Percentiles rank a stretch among this genome's conserved stretches.
Evolutionary conservation across 495 filamentous ascomycete genomes (phyloP).

Genomic region (Chaetomium tenue): DNA sequence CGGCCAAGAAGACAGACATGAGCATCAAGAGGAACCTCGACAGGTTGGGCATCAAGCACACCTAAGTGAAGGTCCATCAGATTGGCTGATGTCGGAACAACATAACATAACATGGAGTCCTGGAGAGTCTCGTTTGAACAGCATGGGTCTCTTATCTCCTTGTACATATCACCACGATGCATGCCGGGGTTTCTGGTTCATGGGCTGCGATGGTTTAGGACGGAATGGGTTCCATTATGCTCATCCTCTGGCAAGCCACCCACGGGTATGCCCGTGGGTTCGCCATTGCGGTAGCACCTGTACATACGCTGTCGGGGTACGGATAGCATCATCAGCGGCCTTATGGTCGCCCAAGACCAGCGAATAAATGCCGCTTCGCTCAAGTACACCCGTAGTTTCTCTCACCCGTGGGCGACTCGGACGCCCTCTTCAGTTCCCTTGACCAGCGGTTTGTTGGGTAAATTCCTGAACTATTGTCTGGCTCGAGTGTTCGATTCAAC

Average conservation of each 20-base stretch:
- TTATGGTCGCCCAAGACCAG: neutral
- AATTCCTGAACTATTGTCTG: too few relatives aligned
- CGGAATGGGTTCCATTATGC: neutral
- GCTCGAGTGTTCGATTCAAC: too few relatives aligned
- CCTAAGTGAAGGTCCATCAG: slow-evolving; percentile 10
- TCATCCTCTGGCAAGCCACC: neutral
- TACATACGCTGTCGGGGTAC: neutral
- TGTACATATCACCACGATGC: slow-evolving; percentile 9
- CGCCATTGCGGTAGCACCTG: neutral
- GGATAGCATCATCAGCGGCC: neutral
- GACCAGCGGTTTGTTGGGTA: too few relatives aligned
- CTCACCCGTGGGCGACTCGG: too few relatives aligned
- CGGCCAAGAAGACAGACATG: slow-evolving; percentile 42
- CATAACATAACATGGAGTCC: neutral
- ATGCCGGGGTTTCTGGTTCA: neutral
- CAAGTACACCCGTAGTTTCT: neutral
- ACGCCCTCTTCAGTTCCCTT: too few relatives aligned
- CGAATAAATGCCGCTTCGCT: slow-evolving; percentile 13
- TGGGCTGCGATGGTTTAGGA: slow-evolving; percentile 1
- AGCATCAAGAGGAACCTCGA: slow-evolving; percentile 44
- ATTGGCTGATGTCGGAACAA: neutral
- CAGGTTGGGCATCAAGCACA: slow-evolving; percentile 29
- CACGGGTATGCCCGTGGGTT: too few relatives aligned
- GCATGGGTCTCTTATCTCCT: neutral
- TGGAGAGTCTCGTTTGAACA: neutral